Conservation (phyloP, 805 yeast genomes). For the Yamadazyma phyllophila region DNA sequence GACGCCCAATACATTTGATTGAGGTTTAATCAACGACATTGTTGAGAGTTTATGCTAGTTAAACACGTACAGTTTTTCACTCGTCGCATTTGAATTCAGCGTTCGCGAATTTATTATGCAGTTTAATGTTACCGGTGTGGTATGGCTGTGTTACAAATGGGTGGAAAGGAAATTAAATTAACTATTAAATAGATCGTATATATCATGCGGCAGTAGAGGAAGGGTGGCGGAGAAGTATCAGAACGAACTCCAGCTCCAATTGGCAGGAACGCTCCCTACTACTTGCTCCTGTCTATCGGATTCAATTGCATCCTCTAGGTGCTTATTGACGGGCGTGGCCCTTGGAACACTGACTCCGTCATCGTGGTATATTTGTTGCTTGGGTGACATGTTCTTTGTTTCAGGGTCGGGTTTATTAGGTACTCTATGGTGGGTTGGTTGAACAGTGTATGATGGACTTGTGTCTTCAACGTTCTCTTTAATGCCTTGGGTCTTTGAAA, state of each 20-base stretch:
- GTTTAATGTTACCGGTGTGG: too few species aligned
- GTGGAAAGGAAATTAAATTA: background rate
- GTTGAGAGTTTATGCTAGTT: too few species aligned
- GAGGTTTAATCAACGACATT: slow-evolving; percentile 19
- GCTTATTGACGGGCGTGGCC: slow-evolving; percentile 1
- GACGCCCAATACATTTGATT: slow-evolving; percentile 25
- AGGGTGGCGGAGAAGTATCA: background rate
- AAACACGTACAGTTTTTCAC: slow-evolving; percentile 8
- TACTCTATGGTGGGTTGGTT: background rate
- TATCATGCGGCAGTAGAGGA: background rate
- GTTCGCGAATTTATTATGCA: too few species aligned
- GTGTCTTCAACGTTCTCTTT: too few species aligned
- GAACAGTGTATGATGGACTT: too few species aligned
- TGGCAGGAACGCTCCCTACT: slow-evolving; percentile 61
- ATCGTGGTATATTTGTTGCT: too few species aligned
- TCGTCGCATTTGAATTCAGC: slow-evolving; percentile 1
- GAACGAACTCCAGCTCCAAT: slow-evolving; percentile 61
- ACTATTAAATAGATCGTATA: background rate
- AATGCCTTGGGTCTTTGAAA: too few species aligned
- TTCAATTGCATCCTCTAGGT: slow-evolving; percentile 20
- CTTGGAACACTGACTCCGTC: background rate
- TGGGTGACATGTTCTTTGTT: too few species aligned
- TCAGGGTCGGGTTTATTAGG: too few species aligned
- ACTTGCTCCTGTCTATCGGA: slow-evolving; percentile 28
- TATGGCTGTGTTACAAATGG: background rate